Conservation (phyloP, 495 filamentous ascomycete genomes). For the Penicillium bovifimosum region DNA sequence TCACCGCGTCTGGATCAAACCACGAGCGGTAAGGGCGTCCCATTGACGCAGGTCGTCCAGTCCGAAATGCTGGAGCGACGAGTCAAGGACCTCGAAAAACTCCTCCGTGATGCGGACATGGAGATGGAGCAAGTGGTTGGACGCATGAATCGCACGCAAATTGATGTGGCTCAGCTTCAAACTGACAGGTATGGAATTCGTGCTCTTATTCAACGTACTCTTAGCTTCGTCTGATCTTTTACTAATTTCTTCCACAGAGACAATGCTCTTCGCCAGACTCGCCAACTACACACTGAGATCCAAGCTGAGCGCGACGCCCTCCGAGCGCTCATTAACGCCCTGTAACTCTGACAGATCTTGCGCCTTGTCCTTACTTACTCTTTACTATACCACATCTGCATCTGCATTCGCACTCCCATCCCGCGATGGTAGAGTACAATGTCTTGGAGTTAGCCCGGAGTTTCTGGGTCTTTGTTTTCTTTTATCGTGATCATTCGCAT, state of each 20-base stretch:
- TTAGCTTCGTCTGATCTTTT: constrained; percentile 2
- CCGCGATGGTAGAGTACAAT: constrained; percentile 7
- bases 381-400: constrained; percentile 26
- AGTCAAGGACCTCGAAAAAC: constrained; percentile 75
- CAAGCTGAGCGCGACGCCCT: constrained; percentile 54
- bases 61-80: constrained; percentile 68
- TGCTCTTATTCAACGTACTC: constrained; percentile 1
- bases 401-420: constrained; percentile 19
- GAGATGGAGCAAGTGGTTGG: constrained; percentile 95
- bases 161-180: constrained; percentile 88
- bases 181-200: constrained; percentile 62
- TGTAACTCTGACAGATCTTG: constrained; percentile 1
- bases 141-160: constrained; percentile 88
- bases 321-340: constrained; percentile 30
- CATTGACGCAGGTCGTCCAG: constrained; percentile 58
- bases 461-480: constrained; percentile 4
- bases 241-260: constrained; percentile 54
- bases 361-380: not conserved
- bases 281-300: constrained; percentile 64
- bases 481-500: constrained; percentile 5
- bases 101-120: constrained; percentile 72
- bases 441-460: constrained; percentile 11
- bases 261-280: constrained; percentile 76
- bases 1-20: constrained; percentile 57
- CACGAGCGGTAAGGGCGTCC: constrained; percentile 49